Evolutionary conservation across 2,329 filamentous ascomycete genomes (phyloP), one percentile per base, ranked within the genome.

Genomic region (Iodosphaeria phyllophila): DNA sequence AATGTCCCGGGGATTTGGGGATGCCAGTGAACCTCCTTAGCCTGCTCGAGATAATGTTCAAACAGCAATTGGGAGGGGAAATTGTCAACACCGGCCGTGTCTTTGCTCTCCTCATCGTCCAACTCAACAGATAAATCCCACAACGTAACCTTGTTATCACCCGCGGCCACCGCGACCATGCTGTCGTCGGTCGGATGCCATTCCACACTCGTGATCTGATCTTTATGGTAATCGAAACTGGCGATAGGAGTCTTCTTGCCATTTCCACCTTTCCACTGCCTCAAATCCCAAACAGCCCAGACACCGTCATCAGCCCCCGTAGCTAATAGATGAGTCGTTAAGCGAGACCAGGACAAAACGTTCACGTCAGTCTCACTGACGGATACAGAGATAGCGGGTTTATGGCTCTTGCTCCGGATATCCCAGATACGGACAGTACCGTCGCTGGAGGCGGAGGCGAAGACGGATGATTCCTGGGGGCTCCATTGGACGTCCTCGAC

Each of bases 111-210:
- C 51, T 98, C 89, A 44, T 95, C 89, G 40, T 98, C 89, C 32
- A 95, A 48, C 58, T 98, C 89, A 29, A 95, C 89, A 0, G 84
- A 83, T 45, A 98, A 51, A 65, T 98, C 89, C 89, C 89, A 95
- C 16, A 95, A 56, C 2, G 89, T 93, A 16, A 95, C 69, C 0
- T 86, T 95, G 53, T 84, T 86, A 50, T 98, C 89, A 22, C 75
- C 89, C 0, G 82, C 80, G 13, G 80, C 86, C 20, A 95, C 83
- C 3, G 82, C 78, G 10, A 98, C 71, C 41, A 95, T 91, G 46
- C 78, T 91, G 58, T 98, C 86, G 43, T 98, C 89, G 1, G 80
- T 86, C 3, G 89, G 86, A 50, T 95, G 86, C 86, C 89, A 98
- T 55, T 95, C 84, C 19, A 98, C 67, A 37, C 76, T 82, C 5